A percentile compares a stretch with the other conserved stretches of the same genome.
Conservation (phyloP, 768 basidiomycete genomes). For the Tephrocybe sp. region DNA sequence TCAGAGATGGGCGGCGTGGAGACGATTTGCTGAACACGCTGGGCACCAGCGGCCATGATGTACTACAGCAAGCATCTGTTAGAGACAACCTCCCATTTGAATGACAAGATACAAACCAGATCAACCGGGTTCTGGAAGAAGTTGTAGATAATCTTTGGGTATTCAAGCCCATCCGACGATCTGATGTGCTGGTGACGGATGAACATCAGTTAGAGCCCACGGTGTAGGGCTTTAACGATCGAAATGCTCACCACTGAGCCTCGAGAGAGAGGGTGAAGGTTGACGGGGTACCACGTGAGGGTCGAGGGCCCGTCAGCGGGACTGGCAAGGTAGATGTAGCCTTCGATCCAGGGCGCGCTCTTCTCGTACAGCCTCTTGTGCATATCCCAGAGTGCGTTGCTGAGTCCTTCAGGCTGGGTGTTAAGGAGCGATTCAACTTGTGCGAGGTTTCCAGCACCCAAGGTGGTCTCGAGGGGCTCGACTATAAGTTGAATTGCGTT, state of each 20-base stretch:
- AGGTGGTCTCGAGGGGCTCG: background rate
- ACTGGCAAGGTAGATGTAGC: background rate
- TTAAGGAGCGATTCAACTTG: background rate
- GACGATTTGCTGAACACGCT: constrained; percentile 1
- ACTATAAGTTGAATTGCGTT: background rate
- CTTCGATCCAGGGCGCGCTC: constrained; percentile 1
- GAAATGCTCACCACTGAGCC: background rate
- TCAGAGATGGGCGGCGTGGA: constrained; percentile 2
- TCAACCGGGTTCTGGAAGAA: constrained; percentile 7
- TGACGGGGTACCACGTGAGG: constrained; percentile 2
- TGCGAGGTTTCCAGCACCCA: background rate
- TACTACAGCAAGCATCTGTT: background rate
- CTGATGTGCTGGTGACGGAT: constrained; percentile 4
- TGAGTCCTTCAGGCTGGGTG: background rate
- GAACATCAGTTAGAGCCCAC: background rate
- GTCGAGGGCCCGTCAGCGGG: constrained; percentile 1
- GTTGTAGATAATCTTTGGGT: constrained; percentile 3
- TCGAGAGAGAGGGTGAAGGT: constrained; percentile 1
- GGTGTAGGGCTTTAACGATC: background rate
- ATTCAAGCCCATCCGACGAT: background rate
- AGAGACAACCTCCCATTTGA: background rate
- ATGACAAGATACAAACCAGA: background rate
- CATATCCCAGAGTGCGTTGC: background rate
- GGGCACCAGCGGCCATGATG: constrained; percentile 1
- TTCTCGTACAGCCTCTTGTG: background rate